Conservation (phyloP, 768 basidiomycete species). For the Leccinum subtestaceum region DNA sequence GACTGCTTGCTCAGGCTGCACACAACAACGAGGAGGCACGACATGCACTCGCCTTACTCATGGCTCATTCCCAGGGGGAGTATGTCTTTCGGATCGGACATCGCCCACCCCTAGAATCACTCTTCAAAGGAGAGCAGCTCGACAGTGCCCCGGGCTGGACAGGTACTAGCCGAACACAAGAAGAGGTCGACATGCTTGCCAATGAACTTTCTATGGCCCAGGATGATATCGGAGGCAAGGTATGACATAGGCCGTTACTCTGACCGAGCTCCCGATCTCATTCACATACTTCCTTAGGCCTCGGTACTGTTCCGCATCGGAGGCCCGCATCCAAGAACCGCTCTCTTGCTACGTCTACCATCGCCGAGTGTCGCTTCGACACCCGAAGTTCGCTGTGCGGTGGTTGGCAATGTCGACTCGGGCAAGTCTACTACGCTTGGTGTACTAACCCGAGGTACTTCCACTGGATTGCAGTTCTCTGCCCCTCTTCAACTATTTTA, state of each 20-base stretch:
- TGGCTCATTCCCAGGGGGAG: slow-evolving; percentile 71
- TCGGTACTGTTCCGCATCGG: slow-evolving; percentile 52
- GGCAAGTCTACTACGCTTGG: slow-evolving; percentile 95
- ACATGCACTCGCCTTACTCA: slow-evolving; percentile 59
- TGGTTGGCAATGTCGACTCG: slow-evolving; percentile 92
- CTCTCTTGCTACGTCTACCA: slow-evolving; percentile 69
- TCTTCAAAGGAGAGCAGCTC: slow-evolving; percentile 53
- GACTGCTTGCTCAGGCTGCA: slow-evolving; percentile 34
- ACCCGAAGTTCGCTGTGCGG: slow-evolving; percentile 93
- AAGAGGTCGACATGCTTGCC: slow-evolving; percentile 50
- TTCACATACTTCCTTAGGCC: slow-evolving; percentile 36
- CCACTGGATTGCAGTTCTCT: slow-evolving; percentile 18
- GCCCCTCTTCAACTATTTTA: slow-evolving; percentile 7
- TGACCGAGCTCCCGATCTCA: not conserved
- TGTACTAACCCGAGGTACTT: slow-evolving; percentile 85
- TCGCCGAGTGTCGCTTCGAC: slow-evolving; percentile 71
- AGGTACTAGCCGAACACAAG: slow-evolving; percentile 47
- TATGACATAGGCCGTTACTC: slow-evolving; percentile 28
- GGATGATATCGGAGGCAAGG: slow-evolving; percentile 82
- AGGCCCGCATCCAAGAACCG: slow-evolving; percentile 50
- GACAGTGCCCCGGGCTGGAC: slow-evolving; percentile 51
- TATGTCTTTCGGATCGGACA: slow-evolving; percentile 71
- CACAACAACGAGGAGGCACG: slow-evolving; percentile 54
- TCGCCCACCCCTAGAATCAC: slow-evolving; percentile 53
- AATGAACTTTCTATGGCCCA: slow-evolving; percentile 46